Conservation (phyloP, 1,284 basidiomycete species). For the Trametes hirsuta region DNA sequence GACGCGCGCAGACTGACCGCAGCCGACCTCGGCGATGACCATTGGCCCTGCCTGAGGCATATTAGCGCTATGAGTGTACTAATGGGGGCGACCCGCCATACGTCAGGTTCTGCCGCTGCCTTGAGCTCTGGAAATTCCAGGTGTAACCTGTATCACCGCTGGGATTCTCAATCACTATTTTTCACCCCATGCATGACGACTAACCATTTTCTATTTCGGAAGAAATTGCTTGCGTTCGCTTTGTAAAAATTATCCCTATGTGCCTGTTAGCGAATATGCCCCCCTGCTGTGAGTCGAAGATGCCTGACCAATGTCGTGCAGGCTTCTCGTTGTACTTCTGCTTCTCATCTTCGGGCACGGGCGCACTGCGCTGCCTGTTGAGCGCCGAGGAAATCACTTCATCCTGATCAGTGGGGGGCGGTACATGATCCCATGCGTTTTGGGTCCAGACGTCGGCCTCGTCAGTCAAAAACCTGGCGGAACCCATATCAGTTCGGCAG, state of each 20-base stretch:
- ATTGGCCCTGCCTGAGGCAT: conserved; percentile 70
- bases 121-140: conserved; percentile 90
- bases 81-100: conserved; percentile 32
- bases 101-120: conserved; percentile 68
- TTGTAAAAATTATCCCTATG: conserved; percentile 91
- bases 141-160: conserved; percentile 63
- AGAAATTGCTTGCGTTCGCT: conserved; percentile 84
- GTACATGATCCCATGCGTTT: conserved; percentile 90
- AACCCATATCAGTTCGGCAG: background rate
- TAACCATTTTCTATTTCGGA: conserved; percentile 89
- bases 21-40: conserved; percentile 83
- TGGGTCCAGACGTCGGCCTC: conserved; percentile 71
- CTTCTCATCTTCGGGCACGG: conserved; percentile 70
- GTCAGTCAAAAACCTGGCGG: conserved; percentile 61
- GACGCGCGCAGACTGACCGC: conserved; percentile 55
- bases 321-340: conserved; percentile 76
- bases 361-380: conserved; percentile 65
- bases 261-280: conserved; percentile 29
- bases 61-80: conserved; percentile 3
- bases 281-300: conserved; percentile 14
- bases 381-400: conserved; percentile 71
- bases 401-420: conserved; percentile 78
- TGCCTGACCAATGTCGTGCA: conserved; percentile 66
- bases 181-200: background rate
- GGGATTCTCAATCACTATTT: background rate